Conservation (phyloP, 2,329 filamentous ascomycete genomes). For the Arthroderma sp. region DNA sequence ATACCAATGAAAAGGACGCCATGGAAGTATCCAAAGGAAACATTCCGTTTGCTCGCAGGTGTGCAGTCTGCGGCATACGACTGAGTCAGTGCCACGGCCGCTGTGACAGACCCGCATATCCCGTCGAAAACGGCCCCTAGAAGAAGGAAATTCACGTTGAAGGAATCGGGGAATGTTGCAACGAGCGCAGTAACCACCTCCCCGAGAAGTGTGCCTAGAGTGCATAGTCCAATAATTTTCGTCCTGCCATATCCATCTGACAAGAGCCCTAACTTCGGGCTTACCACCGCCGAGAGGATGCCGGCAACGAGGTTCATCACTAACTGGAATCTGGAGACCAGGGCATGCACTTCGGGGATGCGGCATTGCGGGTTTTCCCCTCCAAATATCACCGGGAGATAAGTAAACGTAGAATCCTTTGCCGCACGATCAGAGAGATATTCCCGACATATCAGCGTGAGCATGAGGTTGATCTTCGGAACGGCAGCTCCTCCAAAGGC, state of each 20-base stretch:
- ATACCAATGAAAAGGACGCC: constrained; percentile 82
- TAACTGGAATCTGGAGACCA: constrained; percentile 66
- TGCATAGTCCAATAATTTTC: constrained; percentile 58
- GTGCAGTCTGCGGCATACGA: constrained; percentile 88
- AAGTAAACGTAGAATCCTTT: constrained; percentile 46
- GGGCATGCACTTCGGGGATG: constrained; percentile 63
- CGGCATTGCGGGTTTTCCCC: constrained; percentile 67
- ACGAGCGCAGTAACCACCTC: constrained; percentile 71
- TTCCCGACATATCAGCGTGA: constrained; percentile 68
- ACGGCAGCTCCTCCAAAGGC: constrained; percentile 79
- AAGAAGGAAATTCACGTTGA: constrained; percentile 69
- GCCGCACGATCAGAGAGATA: constrained; percentile 61
- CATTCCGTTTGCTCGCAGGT: constrained; percentile 61
- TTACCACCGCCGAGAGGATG: constrained; percentile 63
- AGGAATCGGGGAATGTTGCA: constrained; percentile 57
- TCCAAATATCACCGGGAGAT: constrained; percentile 54
- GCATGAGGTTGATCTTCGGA: constrained; percentile 75
- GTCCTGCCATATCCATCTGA: constrained; percentile 81
- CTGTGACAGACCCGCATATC: constrained; percentile 75
- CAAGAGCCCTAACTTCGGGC: constrained; percentile 69
- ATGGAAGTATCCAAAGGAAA: constrained; percentile 81
- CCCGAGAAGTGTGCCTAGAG: constrained; percentile 58
- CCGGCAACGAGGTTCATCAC: constrained; percentile 64
- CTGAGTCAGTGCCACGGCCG: constrained; percentile 64
- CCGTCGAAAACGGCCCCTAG: constrained; percentile 70